Evolutionary conservation across 257 asterid genomes (phyloP), one percentile per base, ranked within the genome.

Genomic region (Rauvolfia tetraphylla): DNA sequence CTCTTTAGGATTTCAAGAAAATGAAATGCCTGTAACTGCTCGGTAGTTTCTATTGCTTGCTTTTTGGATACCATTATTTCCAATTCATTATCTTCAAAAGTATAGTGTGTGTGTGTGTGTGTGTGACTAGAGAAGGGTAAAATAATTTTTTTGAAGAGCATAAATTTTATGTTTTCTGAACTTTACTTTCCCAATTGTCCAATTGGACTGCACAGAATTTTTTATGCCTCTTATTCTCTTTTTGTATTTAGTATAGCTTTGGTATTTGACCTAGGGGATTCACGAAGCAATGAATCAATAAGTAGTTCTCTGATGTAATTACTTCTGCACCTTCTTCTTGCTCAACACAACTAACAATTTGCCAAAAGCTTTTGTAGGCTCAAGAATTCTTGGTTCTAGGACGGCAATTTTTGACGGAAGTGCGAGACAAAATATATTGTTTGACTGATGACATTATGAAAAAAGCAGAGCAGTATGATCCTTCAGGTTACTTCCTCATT

Each of bases 331-430:
- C 13, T 54, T 73, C n/a, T 49, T 11, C 41, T 61, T 27, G n/a
- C 36, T 44, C 66, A 38, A 53, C 53, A 76, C 49, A 25, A 57
- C 84, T 86, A 25, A 85, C 68, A 49, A 8, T 65, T 71, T 57
- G 87, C 78, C 72, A 44, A 74, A 74, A 68, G 41, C 31, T 36
- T 72, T 61, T 87, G 83, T 69, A 93, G 96, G 79, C 92, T 76
- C 99, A 95, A 83, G 98, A 95, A 73, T 92, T 95, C 79, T 79
- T 91, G 83, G 93, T 91, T 69, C 89, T 95, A 18, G 98, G 98
- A 77, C 87, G 84, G 75, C 99, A 95, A 78, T 85, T 86, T 79
- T 82, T 95, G 89, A 92, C 96, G 15, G 98, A 91, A 80, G 84
- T 89, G 72, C 88, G 85, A 84, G 98, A 95, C 88, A 89, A 81